A percentile compares a stretch with the other conserved stretches of the same genome.
Evolutionary conservation across 179 eudicot species (phyloP).

Genomic region (Camellia oleifera): DNA sequence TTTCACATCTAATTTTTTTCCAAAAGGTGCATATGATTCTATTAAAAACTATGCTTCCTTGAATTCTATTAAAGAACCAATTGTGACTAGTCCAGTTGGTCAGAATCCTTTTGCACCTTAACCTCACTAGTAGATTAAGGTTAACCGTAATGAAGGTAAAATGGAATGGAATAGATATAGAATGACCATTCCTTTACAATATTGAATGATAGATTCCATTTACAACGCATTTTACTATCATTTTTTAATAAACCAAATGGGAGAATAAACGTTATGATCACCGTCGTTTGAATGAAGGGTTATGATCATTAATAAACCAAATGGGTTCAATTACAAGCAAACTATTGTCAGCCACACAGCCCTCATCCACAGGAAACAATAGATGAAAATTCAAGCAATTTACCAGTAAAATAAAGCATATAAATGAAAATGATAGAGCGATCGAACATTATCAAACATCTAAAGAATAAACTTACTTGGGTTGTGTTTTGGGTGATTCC

Average conservation of each 20-base stretch:
- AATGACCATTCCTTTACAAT: too few species aligned
- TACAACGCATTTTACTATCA: too few species aligned
- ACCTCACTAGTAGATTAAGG: too few species aligned
- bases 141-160: too few species aligned
- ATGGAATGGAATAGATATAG: too few species aligned
- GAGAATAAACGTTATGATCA: too few species aligned
- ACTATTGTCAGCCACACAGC: neutral
- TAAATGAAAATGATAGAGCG: neutral
- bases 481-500: conserved; percentile 21
- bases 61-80: neutral
- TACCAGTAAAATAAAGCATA: neutral
- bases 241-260: too few species aligned
- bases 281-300: neutral
- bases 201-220: too few species aligned
- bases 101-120: too few species aligned
- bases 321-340: neutral
- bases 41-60: neutral
- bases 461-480: conserved; percentile 20
- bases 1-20: neutral
- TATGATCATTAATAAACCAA: neutral
- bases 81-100: too few species aligned
- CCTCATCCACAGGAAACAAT: neutral
- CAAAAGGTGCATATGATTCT: neutral
- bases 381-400: neutral
- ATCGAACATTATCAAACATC: too few species aligned